A percentile compares a stretch with the other conserved stretches of the same genome.
Evolutionary conservation across 1,284 basidiomycete genomes (phyloP).

Genomic region (Cryptococcus sp.): DNA sequence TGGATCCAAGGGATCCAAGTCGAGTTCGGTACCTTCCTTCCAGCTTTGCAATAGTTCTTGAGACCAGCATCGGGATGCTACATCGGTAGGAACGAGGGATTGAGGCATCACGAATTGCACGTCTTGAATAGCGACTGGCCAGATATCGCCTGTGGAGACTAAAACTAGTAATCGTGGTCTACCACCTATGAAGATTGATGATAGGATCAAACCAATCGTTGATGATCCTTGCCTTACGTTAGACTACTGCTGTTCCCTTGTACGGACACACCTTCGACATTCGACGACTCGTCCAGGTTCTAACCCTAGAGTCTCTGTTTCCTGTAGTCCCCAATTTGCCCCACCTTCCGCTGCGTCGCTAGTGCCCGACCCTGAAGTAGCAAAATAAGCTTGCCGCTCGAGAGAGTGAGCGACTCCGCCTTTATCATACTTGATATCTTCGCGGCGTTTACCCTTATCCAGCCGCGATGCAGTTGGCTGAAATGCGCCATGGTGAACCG

Average conservation of each 20-base stretch:
- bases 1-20: constrained; percentile 10
- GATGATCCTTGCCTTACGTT: constrained; percentile 20
- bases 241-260: neutral
- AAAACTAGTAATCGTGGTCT: constrained; percentile 33
- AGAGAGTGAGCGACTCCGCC: neutral
- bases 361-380: neutral
- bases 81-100: constrained; percentile 20
- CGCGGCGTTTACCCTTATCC: neutral
- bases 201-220: constrained; percentile 34
- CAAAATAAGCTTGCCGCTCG: neutral
- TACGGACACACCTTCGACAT: constrained; percentile 30
- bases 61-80: constrained; percentile 25
- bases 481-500: too few species aligned
- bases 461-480: too few species aligned
- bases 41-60: constrained; percentile 23
- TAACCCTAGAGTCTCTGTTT: constrained; percentile 18
- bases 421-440: neutral
- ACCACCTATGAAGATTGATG: constrained; percentile 22
- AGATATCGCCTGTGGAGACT: constrained; percentile 34
- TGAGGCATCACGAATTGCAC: constrained; percentile 45
- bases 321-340: constrained; percentile 12
- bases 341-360: constrained; percentile 7
- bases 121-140: constrained; percentile 38
- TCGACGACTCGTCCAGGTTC: constrained; percentile 38
- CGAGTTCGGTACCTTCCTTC: constrained; percentile 12